Base-by-base conservation (phyloP, 1,284 basidiomycete species). In the Spongiforma sp. region DNA sequence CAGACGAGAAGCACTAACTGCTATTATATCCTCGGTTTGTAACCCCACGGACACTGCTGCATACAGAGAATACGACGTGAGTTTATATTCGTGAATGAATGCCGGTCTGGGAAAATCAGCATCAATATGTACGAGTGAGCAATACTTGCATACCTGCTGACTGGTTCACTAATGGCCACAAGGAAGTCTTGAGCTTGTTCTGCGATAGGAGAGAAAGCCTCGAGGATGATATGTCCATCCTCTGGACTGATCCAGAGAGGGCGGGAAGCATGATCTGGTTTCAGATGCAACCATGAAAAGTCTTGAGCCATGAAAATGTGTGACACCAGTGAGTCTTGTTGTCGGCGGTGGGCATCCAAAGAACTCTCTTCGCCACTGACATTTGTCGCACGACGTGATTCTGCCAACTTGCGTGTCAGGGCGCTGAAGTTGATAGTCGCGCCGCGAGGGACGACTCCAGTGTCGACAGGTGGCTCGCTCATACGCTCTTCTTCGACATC, bases 171-270 rank as follows among this genome's bases (percentile, higher is more conserved):
- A 60, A 99, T 99, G 57, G 98, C 97, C 62, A 98, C 94, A 48
- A 99, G 84, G 73, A 99, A 99, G 77, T 99, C 98, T 79, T 99
- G 97, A 5, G 98, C 98, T 79, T 98, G 96, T 73, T 97, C 94
- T 33, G 98, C 97, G 65, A 99, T 95, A 2, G 97, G 94, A 34
- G 94, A 95, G 76, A 98, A 99, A 0, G 94, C 94, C 78, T 98
- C 96, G 39, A 99, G 86, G 65, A 98, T 98, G 73, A 98, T 98
- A 73, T 96, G 93, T 0, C 95, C 94, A 71, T 93, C 90, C 69
- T 95, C 93, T 41, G 97, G 96, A 69, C 91, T 93, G 68, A 99
- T 97, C 94, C 95, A 99, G 30, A 98, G 81, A 24, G 96, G 96
- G 53, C 96, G 88, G 17, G 93, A 91, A 26, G 88, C 84, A 76